Conservation (phyloP, 2,329 filamentous ascomycete genomes). For the Hypomyces rosellus region DNA sequence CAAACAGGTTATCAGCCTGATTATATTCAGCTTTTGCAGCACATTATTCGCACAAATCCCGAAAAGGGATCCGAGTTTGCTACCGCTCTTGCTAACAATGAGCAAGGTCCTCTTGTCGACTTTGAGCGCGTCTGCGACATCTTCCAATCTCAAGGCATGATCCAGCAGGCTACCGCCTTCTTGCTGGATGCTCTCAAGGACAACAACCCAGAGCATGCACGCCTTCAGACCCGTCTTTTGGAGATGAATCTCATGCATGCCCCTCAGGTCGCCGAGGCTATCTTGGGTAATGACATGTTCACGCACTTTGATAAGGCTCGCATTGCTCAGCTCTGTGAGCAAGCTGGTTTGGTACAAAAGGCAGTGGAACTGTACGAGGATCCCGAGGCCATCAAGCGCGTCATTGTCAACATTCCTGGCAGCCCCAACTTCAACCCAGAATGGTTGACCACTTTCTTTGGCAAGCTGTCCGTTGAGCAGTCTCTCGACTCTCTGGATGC, state of each 20-base stretch:
- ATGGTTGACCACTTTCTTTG: slow-evolving; percentile 89
- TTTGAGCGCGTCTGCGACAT: slow-evolving; percentile 94
- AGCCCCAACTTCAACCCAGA: slow-evolving; percentile 83
- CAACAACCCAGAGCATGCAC: slow-evolving; percentile 87
- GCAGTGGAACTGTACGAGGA: slow-evolving; percentile 95
- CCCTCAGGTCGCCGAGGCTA: slow-evolving; percentile 95
- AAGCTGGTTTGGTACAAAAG: slow-evolving; percentile 78
- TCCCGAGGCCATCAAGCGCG: slow-evolving; percentile 80
- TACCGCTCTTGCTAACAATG: slow-evolving; percentile 82
- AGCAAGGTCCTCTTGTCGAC: slow-evolving; percentile 80
- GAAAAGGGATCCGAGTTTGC: slow-evolving; percentile 96
- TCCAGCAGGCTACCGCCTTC: slow-evolving; percentile 98
- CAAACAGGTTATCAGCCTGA: slow-evolving; percentile 89
- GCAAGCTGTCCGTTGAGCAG: slow-evolving; percentile 89
- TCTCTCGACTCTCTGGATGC: slow-evolving; percentile 90
- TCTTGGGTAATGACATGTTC: slow-evolving; percentile 97
- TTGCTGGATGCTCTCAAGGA: slow-evolving; percentile 90
- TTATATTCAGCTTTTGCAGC: slow-evolving; percentile 84
- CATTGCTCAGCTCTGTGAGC: slow-evolving; percentile 86
- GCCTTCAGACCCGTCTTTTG: slow-evolving; percentile 86
- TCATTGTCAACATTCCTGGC: slow-evolving; percentile 73
- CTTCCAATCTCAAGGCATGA: slow-evolving; percentile 96
- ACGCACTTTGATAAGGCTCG: slow-evolving; percentile 89
- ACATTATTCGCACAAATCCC: slow-evolving; percentile 84
- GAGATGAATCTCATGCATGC: slow-evolving; percentile 98